These are phyloP conservation scores for Suhomyces canberraensis DNA, from an alignment of 805 yeast genomes.

Conservation along the genomic window DNA sequence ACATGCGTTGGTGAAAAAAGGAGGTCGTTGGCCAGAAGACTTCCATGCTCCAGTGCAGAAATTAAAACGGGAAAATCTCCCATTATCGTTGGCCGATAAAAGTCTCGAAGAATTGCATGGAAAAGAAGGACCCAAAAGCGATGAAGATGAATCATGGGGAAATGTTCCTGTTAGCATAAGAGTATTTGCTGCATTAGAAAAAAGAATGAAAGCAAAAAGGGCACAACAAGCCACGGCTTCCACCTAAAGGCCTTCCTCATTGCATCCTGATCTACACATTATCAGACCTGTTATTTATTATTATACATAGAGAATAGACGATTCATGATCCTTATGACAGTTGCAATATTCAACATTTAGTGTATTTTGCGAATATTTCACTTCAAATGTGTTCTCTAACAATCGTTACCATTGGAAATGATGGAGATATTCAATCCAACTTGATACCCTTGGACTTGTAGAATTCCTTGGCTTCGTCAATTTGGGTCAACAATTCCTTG, in stretches of 20 bases:
- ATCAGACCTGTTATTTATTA: neutral
- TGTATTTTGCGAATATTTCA: too few species aligned
- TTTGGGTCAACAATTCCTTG: conserved; percentile 54
- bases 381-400: too few species aligned
- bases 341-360: neutral
- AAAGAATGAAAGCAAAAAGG: conserved; percentile 47
- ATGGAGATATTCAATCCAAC: conserved; percentile 32
- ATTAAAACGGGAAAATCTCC: conserved; percentile 32
- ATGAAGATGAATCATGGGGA: conserved; percentile 34
- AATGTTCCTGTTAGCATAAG: conserved; percentile 70
- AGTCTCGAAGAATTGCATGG: conserved; percentile 7
- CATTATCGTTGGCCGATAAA: conserved; percentile 30
- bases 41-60: conserved; percentile 38
- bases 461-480: conserved; percentile 60
- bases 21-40: conserved; percentile 44
- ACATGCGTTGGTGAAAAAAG: conserved; percentile 28
- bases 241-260: neutral
- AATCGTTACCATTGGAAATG: too few species aligned
- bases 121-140: conserved; percentile 12
- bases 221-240: neutral
- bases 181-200: conserved; percentile 83
- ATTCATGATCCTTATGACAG: neutral
- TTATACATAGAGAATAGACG: neutral
- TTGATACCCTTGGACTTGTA: conserved; percentile 54
- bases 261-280: neutral